phyloP scores from a whole-genome alignment of 108 stramenopile species.

The Nitzschia putrida region DNA sequence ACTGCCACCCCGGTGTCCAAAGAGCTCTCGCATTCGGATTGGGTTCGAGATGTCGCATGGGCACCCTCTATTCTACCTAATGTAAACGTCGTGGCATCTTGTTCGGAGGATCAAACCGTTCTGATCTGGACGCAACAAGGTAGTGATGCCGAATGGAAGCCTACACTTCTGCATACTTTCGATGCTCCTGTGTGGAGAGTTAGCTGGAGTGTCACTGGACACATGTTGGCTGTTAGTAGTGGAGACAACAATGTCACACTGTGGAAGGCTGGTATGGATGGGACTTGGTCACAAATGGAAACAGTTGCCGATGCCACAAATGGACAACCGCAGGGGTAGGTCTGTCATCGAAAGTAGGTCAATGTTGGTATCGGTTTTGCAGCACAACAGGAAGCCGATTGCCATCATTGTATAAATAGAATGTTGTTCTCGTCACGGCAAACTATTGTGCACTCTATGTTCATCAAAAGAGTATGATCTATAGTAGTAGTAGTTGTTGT shows the following conservation, averaged over 20 bases:
- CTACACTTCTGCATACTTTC: conserved; percentile 76
- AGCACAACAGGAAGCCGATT: too few species aligned
- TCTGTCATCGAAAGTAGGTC: too few species aligned
- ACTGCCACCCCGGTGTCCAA: conserved; percentile 35
- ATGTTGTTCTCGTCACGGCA: too few species aligned
- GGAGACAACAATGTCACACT: conserved; percentile 93
- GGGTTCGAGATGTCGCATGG: conserved; percentile 99
- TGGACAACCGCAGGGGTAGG: not conserved
- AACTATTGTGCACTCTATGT: too few species aligned
- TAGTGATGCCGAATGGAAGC: conserved; percentile 66
- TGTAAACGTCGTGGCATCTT: conserved; percentile 86
- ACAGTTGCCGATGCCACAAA: conserved; percentile 47
- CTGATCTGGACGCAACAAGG: conserved; percentile 90
- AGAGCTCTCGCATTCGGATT: conserved; percentile 75
- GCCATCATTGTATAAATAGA: too few species aligned
- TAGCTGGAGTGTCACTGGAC: conserved; percentile 97
- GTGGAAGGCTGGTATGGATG: conserved; percentile 92
- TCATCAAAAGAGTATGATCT: too few species aligned
- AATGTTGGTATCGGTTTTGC: too few species aligned
- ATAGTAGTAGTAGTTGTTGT: too few species aligned
- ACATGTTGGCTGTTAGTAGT: conserved; percentile 94
- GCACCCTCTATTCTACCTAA: conserved; percentile 89
- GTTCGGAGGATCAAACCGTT: conserved; percentile 93
- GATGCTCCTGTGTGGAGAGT: conserved; percentile 97
- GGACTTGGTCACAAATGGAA: conserved; percentile 69